Conservation (phyloP, 83 land plant genomes). For the Picea abies region DNA sequence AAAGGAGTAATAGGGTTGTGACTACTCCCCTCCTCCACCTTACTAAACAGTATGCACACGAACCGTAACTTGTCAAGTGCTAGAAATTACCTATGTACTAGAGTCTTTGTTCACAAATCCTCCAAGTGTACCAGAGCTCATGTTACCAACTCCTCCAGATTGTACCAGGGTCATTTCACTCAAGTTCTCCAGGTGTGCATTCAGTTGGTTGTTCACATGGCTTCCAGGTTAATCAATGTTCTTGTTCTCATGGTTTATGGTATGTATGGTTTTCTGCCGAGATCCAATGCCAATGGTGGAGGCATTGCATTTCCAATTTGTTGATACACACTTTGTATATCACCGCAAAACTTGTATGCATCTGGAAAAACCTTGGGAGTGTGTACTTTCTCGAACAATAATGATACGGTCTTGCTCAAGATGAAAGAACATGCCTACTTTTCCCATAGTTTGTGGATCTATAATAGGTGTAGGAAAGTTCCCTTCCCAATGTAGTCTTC, state of each 20-base stretch:
- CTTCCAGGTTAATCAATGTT: no score
- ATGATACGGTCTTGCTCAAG: slow-evolving; percentile 97
- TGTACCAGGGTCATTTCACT: no score
- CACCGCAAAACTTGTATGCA: slow-evolving; percentile 72
- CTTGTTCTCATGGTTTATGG: no score
- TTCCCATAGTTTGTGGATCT: slow-evolving; percentile 99
- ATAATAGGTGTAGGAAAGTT: slow-evolving; percentile 55
- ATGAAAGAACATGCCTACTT: slow-evolving; percentile 99
- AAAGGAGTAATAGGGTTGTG: slow-evolving; percentile 72
- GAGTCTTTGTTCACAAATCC: no score
- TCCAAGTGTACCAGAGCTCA: no score
- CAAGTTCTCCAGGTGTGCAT: no score
- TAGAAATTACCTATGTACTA: no score
- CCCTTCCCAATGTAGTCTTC: slow-evolving; percentile 87
- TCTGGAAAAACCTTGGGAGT: slow-evolving; percentile 99
- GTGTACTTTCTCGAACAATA: slow-evolving; percentile 93
- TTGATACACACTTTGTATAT: slow-evolving; percentile 73
- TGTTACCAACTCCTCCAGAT: no score
- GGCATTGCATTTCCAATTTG: slow-evolving; percentile 99
- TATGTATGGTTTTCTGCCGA: slow-evolving; percentile 67
- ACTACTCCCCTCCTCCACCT: slow-evolving; percentile 12
- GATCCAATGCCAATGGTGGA: slow-evolving; percentile 13
- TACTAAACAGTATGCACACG: no score
- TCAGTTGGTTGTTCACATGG: no score
- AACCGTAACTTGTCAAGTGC: no score